A percentile compares a stretch with the other conserved stretches of the same genome.
Evolutionary conservation across 164 flowering plant genomes (phyloP).

Genomic region (Annona squamosa): DNA sequence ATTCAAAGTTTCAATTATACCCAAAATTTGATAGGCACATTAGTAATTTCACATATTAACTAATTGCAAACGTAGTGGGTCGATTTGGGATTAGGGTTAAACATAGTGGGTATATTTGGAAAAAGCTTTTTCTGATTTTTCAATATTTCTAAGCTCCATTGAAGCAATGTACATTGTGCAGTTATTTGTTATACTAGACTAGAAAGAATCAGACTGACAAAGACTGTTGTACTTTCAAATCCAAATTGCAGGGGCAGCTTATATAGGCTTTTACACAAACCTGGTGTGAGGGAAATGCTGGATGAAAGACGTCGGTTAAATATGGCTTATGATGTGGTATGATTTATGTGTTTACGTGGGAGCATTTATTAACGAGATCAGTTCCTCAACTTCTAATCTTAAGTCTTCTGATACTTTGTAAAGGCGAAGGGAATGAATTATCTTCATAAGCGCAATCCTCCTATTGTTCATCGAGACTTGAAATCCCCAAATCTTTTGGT

Average conservation of each 20-base stretch:
- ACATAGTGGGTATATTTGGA: no score
- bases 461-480: constrained; percentile 94
- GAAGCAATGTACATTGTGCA: not conserved
- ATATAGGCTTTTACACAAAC: constrained; percentile 78
- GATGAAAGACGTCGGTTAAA: constrained; percentile 84
- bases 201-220: not conserved
- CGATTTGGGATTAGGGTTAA: no score
- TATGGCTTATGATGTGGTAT: constrained; percentile 98
- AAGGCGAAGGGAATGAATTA: constrained; percentile 99
- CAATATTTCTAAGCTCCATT: not conserved
- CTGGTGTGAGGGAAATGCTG: constrained; percentile 72
- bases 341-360: constrained; percentile 1
- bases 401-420: constrained; percentile 1
- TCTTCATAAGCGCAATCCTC: constrained; percentile 92
- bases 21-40: no score
- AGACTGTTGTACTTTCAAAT: constrained; percentile 1
- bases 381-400: not conserved
- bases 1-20: not conserved
- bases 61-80: no score
- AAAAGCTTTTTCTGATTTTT: not conserved
- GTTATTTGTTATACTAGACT: not conserved
- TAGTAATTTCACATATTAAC: no score
- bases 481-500: constrained; percentile 98
- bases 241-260: constrained; percentile 80
- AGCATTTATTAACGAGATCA: not conserved